These are phyloP conservation scores for Nothophoma quercina DNA, from an alignment of 2,329 filamentous ascomycete genomes.

Conservation along the genomic window DNA sequence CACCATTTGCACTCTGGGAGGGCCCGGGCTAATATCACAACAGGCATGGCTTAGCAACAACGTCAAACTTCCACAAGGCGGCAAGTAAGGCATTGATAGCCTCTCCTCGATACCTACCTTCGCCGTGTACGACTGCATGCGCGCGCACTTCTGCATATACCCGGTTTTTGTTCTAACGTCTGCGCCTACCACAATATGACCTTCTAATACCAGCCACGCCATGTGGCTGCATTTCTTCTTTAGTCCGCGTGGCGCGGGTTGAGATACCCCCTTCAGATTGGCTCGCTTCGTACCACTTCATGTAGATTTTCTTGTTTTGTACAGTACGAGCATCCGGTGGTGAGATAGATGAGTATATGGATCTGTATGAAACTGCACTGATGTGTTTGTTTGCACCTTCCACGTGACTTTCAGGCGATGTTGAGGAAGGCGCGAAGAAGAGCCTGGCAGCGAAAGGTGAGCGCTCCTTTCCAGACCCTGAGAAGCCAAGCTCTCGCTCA, in stretches of 20 bases:
- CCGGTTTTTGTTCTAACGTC: conserved; percentile 41
- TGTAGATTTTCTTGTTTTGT: conserved; percentile 21
- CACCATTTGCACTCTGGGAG: neutral
- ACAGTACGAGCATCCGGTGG: conserved; percentile 17
- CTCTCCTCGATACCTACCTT: conserved; percentile 8
- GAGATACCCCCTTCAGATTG: conserved; percentile 25
- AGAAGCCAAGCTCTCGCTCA: neutral
- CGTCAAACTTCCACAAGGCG: conserved; percentile 54
- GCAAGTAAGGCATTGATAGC: conserved; percentile 40
- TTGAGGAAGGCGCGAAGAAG: neutral
- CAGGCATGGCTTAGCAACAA: conserved; percentile 60
- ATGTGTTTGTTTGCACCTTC: neutral
- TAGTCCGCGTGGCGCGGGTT: conserved; percentile 18
- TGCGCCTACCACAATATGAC: conserved; percentile 23
- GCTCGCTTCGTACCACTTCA: conserved; percentile 18
- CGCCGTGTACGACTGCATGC: conserved; percentile 47
- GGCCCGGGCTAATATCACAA: conserved; percentile 17
- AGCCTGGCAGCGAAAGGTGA: neutral
- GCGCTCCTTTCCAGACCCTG: neutral
- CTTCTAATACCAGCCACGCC: conserved; percentile 33
- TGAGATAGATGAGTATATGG: conserved; percentile 33
- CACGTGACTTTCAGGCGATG: neutral
- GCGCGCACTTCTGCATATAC: conserved; percentile 49
- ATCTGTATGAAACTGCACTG: conserved; percentile 25
- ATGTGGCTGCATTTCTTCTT: conserved; percentile 15